Base-by-base conservation (phyloP, 2,329 filamentous ascomycete species). In the Colletotrichum shisoi region DNA sequence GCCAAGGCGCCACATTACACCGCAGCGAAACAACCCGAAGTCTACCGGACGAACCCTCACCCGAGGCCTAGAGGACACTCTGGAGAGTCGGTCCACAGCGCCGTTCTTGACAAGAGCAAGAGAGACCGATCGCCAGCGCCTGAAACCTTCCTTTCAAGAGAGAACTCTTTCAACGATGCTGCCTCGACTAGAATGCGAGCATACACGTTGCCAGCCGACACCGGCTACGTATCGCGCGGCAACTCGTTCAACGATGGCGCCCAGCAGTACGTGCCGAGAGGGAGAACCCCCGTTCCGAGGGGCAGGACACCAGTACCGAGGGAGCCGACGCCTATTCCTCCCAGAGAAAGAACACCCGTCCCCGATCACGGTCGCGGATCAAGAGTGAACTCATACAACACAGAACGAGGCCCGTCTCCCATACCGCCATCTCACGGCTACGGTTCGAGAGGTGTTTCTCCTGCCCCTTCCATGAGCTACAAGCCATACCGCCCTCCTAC, bases 1-100 rank as follows among this genome's bases (percentile, higher is more conserved):
- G 80, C 87, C 42, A 88, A 88, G 71, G 87, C 87, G 27, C 88
- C 88, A 31, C 87, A 88, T 73, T 88, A 90, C 75, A 87, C 86
- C 15, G 88, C 85, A 17, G 85, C 85, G 40, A 86, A 88, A 71
- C 84, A 87, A 65, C 85, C 85, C 27, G 85, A 86, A 70, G 81
- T 82, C n/a, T 86, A 84, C 75, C 79, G 80, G 69, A 80, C 85
- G 27, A 76, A 79, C 8, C 75, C 80, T 3, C 74, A 74, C 15
- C 71, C 74, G 13, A 66, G 73, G 42, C 74, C 79, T 21, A 75
- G 78, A 64, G 80, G 83, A 62, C 76, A 81, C 62, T 84, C 81
- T 12, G 71, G 73, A 17, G 78, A 74, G 40, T 82, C 81, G 7
- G 76, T 77, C 52, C 71, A 71, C 45, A 68, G 59, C 48, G 63